A percentile compares a stretch with the other conserved stretches of the same genome.
phyloP scores from a whole-genome alignment of 2,329 filamentous ascomycete species.

The Tolypocladium album region DNA sequence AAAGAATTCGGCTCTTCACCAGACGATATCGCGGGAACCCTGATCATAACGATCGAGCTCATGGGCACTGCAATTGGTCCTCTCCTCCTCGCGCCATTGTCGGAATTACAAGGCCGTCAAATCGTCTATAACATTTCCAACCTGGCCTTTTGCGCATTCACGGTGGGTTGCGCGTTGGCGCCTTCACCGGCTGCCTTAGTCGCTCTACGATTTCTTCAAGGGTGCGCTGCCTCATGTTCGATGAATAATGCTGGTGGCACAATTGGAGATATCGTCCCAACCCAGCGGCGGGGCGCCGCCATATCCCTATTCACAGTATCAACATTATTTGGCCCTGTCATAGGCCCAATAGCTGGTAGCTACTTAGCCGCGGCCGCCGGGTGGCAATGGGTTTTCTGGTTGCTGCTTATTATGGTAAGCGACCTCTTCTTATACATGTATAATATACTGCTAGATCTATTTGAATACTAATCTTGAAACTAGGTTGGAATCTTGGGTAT shows the following conservation, averaged over 20 bases:
- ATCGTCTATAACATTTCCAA: neutral
- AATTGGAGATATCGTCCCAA: neutral
- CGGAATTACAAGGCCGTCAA: neutral
- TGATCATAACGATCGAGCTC: neutral
- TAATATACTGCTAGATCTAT: no score
- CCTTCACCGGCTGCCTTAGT: neutral
- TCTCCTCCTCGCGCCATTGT: neutral
- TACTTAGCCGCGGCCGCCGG: neutral
- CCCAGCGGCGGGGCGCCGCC: neutral
- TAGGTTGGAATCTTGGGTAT: neutral
- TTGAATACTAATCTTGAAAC: neutral
- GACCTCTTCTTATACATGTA: neutral
- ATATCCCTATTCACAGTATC: neutral
- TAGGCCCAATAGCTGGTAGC: neutral
- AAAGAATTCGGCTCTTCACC: neutral
- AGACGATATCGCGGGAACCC: neutral
- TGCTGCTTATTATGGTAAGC: neutral
- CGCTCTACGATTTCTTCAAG: neutral
- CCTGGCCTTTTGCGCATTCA: neutral
- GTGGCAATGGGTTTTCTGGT: neutral
- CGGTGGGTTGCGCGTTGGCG: neutral
- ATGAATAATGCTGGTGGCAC: neutral
- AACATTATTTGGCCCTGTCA: neutral
- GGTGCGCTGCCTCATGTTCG: neutral
- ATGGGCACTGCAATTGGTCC: neutral